A percentile compares a stretch with the other conserved stretches of the same genome.
These are phyloP conservation scores for Protomyces pachydermus DNA, from an alignment of 1,139 yeast genomes.

Conservation along the genomic window DNA sequence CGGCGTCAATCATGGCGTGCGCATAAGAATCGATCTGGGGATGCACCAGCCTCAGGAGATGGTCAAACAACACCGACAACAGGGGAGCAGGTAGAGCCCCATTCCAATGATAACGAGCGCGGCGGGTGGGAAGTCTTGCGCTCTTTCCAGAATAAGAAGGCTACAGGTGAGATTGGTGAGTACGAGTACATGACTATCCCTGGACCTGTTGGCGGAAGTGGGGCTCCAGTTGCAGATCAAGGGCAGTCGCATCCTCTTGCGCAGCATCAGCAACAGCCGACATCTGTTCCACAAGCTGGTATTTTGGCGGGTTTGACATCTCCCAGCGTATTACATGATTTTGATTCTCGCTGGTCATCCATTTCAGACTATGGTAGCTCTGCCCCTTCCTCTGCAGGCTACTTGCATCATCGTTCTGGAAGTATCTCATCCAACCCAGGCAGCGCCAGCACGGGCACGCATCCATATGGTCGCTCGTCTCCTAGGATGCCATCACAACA, in stretches of 20 bases:
- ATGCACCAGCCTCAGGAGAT: not conserved
- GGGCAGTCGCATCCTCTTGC: not conserved
- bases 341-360: not conserved
- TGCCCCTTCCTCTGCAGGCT: not conserved
- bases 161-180: conserved; percentile 21
- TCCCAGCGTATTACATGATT: not conserved
- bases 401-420: not conserved
- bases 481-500: not conserved
- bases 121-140: conserved; percentile 28
- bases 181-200: conserved; percentile 15
- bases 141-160: conserved; percentile 11
- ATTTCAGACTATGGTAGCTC: not conserved
- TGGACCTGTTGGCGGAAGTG: conserved; percentile 28
- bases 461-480: not conserved
- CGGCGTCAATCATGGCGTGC: conserved; percentile 41
- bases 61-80: not conserved
- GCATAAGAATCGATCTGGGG: conserved; percentile 33
- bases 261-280: not conserved
- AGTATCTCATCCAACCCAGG: not conserved
- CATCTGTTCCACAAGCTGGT: not conserved
- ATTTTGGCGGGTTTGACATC: not conserved
- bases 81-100: not conserved
- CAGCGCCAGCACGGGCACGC: not conserved
- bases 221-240: not conserved
- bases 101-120: conserved; percentile 19